Base-by-base conservation (phyloP, 257 asterid genomes). In the Agastache rugosa region DNA sequence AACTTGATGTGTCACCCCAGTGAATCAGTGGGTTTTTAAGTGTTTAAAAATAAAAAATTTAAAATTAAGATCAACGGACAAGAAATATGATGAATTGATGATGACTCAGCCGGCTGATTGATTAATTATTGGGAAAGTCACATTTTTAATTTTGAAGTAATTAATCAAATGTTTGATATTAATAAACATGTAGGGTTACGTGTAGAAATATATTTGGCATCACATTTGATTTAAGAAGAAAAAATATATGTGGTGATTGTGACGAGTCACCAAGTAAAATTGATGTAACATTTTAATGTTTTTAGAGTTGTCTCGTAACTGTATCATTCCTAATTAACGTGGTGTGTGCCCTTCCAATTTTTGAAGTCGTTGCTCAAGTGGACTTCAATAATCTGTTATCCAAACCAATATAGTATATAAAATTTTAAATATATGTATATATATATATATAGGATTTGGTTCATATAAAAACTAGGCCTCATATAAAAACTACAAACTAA, bases 201-300 rank as follows among this genome's bases (percentile, higher is more conserved):
- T 73, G 53, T 47, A 14, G 16, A 8, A 14, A 48, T 31, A 14
- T 34, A 47, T 47, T 45, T 29, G 50, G 60, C 60, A 41, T 42
- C 8, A 41, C 0, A 37, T 54, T 54, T 22, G 65, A 39, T 54
- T 17, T 27, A 41, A 2, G 48, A 12, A 41, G 25, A 45, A 23
- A 51, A 7, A 44, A 44, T 11, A 1, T 8, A 51, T 17, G 11
- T 35, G 6, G 29, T 62, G 69, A 60, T 17, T 71, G 69, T 44
- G 58, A 72, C 76, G 4, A n/a, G 0, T 25, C 29, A 59, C 31
- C 76, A 37, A 66, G 48, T 20, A 31, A 29, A 61, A 47, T 45
- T 51, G n/a, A 62, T 58, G 68, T n/a, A 56, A 23, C 62, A 67
- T 35, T 70, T 70, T 69, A 69, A 34, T 11, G 47, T 50, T 19